Conservation (phyloP, 2,329 filamentous ascomycete genomes). For the Xylaria sp. region DNA sequence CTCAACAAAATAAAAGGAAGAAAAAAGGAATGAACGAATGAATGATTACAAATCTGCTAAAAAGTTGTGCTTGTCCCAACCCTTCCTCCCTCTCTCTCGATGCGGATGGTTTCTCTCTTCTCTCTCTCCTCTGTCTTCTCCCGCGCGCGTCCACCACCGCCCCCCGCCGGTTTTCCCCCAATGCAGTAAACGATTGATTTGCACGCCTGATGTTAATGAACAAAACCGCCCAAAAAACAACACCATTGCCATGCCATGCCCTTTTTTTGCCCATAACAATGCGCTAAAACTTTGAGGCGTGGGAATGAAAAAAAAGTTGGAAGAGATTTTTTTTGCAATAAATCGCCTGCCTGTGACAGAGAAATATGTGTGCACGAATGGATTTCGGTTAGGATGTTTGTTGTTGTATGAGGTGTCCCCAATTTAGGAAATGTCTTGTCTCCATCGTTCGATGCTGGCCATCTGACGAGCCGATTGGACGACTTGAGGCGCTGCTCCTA, state of each 20-base stretch:
- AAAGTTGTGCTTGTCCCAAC: conserved; percentile 1
- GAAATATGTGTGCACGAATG: neutral
- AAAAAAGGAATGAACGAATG: conserved; percentile 2
- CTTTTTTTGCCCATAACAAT: conserved; percentile 13
- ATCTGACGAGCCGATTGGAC: conserved; percentile 28
- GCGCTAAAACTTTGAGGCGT: conserved; percentile 2
- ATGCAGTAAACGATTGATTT: conserved; percentile 7
- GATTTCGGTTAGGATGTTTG: neutral
- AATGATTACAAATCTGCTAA: conserved; percentile 17
- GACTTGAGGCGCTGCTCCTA: conserved; percentile 19
- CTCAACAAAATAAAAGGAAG: neutral
- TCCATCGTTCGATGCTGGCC: conserved; percentile 33
- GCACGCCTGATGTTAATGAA: conserved; percentile 2
- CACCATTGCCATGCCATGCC: conserved; percentile 3
- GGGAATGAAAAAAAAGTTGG: neutral
- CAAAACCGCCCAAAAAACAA: conserved; percentile 11
- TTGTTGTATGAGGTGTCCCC: neutral
- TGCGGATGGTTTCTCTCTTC: conserved; percentile 5
- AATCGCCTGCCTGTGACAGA: neutral
- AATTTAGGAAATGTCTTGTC: conserved; percentile 30
- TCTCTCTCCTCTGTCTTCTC: neutral
- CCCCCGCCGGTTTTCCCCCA: no score
- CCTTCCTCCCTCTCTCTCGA: neutral
- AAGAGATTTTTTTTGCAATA: neutral
- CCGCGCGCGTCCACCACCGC: no score